A percentile compares a stretch with the other conserved stretches of the same genome.
Conservation (phyloP, 2,329 filamentous ascomycete genomes). For the Phoma sp. region DNA sequence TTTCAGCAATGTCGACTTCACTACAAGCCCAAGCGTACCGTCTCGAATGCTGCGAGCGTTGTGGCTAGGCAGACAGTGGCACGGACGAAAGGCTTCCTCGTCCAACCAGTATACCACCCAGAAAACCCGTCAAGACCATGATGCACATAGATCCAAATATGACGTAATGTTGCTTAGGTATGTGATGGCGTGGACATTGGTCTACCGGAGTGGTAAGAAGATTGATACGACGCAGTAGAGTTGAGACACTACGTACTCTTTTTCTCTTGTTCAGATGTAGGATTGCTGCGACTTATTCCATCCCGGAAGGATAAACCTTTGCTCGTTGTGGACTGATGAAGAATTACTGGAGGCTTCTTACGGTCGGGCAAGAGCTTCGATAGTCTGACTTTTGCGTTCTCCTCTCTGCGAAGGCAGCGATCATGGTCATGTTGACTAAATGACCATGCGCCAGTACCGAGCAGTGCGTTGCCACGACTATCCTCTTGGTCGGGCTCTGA, state of each 20-base stretch:
- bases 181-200: background rate
- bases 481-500: slow-evolving; percentile 24
- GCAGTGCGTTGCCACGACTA: slow-evolving; percentile 10
- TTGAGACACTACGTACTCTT: background rate
- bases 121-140: slow-evolving; percentile 22
- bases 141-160: slow-evolving; percentile 19
- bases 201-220: slow-evolving; percentile 7
- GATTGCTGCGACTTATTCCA: background rate
- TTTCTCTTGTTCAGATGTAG: background rate
- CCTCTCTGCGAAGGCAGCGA: slow-evolving; percentile 20
- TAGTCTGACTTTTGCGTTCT: slow-evolving; percentile 21
- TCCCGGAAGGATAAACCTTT: slow-evolving; percentile 20
- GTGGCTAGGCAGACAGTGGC: slow-evolving; percentile 31
- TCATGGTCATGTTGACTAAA: slow-evolving; percentile 5
- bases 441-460: slow-evolving; percentile 32
- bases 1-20: slow-evolving; percentile 28
- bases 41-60: slow-evolving; percentile 25
- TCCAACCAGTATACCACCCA: slow-evolving; percentile 26
- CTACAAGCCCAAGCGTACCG: slow-evolving; percentile 31
- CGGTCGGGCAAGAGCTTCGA: slow-evolving; percentile 9
- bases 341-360: slow-evolving; percentile 29
- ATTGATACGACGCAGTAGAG: slow-evolving; percentile 1
- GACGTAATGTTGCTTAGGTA: slow-evolving; percentile 18
- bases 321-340: slow-evolving; percentile 12
- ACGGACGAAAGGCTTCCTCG: slow-evolving; percentile 25